Evolutionary conservation across 441 rosid species (phyloP), one percentile per base, ranked within the genome.

Genomic region (Croton laevigatus): DNA sequence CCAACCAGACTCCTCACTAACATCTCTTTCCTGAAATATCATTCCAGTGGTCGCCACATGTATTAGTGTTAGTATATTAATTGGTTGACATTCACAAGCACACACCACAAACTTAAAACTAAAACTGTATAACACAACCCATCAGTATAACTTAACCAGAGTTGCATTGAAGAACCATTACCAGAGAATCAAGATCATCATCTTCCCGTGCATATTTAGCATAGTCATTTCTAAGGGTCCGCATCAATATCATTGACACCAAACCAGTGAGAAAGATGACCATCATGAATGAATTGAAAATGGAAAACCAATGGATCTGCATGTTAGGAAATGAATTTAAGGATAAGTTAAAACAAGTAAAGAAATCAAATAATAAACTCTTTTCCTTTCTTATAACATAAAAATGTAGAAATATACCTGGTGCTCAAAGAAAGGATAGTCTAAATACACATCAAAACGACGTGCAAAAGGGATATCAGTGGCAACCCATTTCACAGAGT

Each of bases 271-370:
- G 93, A 77, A 94, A 94, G 80, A 94, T 94, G 74, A 94, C 98
- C 98, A 94, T 94, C 98, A 94, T 94, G 87, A 91, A 94, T 19
- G 98, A 94, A 79, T 94, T 94, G 83, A 94, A 94, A 74, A 94
- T 89, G 72, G 98, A 94, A 83, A 94, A 94, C 98, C 98, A 94
- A 75, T 94, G 98, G 73, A 94, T 94, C 97, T 94, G 92, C 82
- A 81, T 4, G 64, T 72, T 45, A 62, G 38, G 68, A 69, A 27
- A 74, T 62, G 59, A 59, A 77, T 40, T n/a, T 44, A 79, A 58
- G 13, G 63, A 45, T 13, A 75, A 49, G 65, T 42, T 38, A 59
- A 45, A 8, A 53, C 45, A 57, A 68, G 63, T 44, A 65, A 44
- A 73, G 10, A 12, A 44, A 17, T 22, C 22, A 40, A 9, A 38